These are phyloP conservation scores for Argentina anserina DNA, from an alignment of 306 rosid genomes.

Conservation along the genomic window DNA sequence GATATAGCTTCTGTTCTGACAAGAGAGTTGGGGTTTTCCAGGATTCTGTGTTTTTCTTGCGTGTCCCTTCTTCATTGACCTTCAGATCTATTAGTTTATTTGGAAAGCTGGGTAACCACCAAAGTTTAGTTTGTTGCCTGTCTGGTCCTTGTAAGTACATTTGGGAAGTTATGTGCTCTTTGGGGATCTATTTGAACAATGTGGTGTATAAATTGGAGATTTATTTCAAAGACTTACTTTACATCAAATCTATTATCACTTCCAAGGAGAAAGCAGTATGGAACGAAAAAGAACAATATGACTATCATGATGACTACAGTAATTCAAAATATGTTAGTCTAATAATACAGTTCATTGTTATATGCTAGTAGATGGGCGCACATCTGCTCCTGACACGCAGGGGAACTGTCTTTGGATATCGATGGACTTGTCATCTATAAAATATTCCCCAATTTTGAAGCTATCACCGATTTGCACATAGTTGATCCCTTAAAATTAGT, in stretches of 20 bases:
- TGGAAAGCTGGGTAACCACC: neutral
- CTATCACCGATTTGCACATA: neutral
- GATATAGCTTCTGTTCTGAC: neutral
- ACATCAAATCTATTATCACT: neutral
- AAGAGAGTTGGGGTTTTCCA: neutral
- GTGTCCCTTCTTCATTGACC: neutral
- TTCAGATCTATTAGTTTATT: neutral
- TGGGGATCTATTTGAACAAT: neutral
- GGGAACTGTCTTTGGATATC: neutral
- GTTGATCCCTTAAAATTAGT: neutral
- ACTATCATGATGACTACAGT: neutral
- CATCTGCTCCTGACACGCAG: neutral
- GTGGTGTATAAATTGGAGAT: neutral
- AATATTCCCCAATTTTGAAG: neutral
- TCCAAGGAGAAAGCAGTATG: neutral
- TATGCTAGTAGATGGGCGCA: neutral
- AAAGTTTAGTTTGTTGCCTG: neutral
- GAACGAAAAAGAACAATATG: neutral
- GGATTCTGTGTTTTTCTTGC: neutral
- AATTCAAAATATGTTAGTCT: neutral
- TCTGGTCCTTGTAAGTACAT: neutral
- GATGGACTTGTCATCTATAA: neutral
- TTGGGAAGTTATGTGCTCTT: neutral
- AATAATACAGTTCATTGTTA: neutral
- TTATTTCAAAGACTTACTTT: neutral